Base-by-base conservation (phyloP, 2,329 filamentous ascomycete species). In the Karstenula rhodostoma region DNA sequence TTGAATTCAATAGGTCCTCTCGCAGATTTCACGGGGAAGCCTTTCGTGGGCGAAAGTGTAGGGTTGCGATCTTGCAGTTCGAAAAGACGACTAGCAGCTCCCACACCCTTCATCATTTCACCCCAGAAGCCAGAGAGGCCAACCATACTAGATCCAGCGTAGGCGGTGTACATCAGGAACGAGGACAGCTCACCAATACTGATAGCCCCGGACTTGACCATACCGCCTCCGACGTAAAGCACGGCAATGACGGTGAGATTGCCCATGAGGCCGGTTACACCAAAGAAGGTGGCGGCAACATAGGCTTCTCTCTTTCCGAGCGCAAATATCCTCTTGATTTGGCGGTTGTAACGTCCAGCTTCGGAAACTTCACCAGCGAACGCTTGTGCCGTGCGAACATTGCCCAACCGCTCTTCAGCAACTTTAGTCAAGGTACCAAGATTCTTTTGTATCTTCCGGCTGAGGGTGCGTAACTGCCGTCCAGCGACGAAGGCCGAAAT, bases 151-250 rank as follows among this genome's bases (percentile, higher is more conserved):
- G 92, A 95, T 19, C 88, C 88, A 56, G 88, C 88, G 69, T 90
- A 98, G 3, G 92, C 94, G 3, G 94, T 96, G 78, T 98, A 99
- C 94, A 99, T 98, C 81, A 99, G 86, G 79, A 99, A 99, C 0
- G 93, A 96, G 1, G 95, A 96, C 46, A 99, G 81, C 67, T 99
- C 94, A 69, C 95, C 95, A 50, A 98, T 89, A 8, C 88, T 92
- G 82, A 99, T 95, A 44, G 89, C 84, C 1, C 95, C 95, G 12
- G 87, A 88, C 69, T 93, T 90, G 33, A 99, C 95, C 81, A 97
- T 93, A 62, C 90, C 90, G 58, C 95, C 93, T 65, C 96, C 95
- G 33, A 94, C 91, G 71, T 96, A 92, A 0, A 99, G 85, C 73
- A 99, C 87, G 13, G 91, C 91, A 57, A 99, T 82, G 65, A 99